phyloP scores from a whole-genome alignment of 768 basidiomycete genomes.

The Leccinellum luteum region DNA sequence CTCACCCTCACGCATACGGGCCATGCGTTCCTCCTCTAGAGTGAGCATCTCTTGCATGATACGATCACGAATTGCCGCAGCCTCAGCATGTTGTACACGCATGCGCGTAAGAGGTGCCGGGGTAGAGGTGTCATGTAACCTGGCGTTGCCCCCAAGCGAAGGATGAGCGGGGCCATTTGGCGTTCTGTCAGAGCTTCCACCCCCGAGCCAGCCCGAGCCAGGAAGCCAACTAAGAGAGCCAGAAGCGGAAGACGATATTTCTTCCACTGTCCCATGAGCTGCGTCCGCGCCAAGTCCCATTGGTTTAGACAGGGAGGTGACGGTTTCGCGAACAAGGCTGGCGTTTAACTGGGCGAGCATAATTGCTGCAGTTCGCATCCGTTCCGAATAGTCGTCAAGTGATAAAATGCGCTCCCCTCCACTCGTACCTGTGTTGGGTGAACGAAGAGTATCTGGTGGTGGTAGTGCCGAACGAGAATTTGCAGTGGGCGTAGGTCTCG shows the following conservation, averaged over 20 bases:
- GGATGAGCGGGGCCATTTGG: constrained; percentile 32
- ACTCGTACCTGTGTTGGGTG: not conserved
- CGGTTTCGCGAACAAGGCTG: constrained; percentile 59
- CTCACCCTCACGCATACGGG: constrained; percentile 80
- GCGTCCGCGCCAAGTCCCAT: constrained; percentile 2
- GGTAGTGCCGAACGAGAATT: constrained; percentile 3
- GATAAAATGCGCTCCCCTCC: constrained; percentile 48
- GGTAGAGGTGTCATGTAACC: constrained; percentile 24
- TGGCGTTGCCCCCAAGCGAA: constrained; percentile 26
- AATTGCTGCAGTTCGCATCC: constrained; percentile 97
- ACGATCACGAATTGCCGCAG: constrained; percentile 84
- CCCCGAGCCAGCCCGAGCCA: constrained; percentile 51
- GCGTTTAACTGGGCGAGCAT: constrained; percentile 98
- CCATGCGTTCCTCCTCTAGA: constrained; percentile 95
- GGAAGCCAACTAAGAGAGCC: constrained; percentile 50
- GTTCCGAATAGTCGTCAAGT: constrained; percentile 95
- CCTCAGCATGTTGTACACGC: constrained; percentile 79
- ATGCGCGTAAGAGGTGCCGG: constrained; percentile 47
- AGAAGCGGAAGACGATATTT: constrained; percentile 15
- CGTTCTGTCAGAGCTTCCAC: constrained; percentile 17
- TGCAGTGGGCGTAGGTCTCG: constrained; percentile 13
- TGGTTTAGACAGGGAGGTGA: constrained; percentile 25
- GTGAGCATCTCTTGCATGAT: constrained; percentile 99
- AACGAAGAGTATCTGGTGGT: constrained; percentile 3
- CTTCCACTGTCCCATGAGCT: constrained; percentile 5